Evolutionary conservation across 345 rosid genomes (phyloP).

Genomic region (Citrus sp.): DNA sequence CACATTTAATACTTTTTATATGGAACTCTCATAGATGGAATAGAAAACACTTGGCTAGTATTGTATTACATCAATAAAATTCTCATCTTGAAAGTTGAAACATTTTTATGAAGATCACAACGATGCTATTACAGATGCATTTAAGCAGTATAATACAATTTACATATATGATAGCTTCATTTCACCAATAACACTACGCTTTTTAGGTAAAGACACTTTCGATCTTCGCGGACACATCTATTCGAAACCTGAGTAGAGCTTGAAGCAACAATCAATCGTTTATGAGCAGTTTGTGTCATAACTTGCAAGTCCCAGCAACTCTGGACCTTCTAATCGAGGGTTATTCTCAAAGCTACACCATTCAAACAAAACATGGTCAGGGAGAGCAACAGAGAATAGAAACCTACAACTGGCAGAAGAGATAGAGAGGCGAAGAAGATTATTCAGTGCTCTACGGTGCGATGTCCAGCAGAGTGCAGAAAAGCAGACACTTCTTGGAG

Average conservation of each 20-base stretch:
- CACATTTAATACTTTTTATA: too few species aligned
- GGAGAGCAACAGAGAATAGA: background rate
- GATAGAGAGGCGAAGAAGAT: background rate
- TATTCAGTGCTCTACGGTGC: background rate
- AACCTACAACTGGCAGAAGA: background rate
- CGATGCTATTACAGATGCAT: constrained; percentile 9
- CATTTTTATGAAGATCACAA: constrained; percentile 19
- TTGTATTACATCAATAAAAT: constrained; percentile 16
- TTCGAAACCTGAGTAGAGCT: constrained; percentile 1
- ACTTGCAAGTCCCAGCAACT: constrained; percentile 82
- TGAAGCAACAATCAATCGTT: constrained; percentile 11
- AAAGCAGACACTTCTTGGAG: background rate
- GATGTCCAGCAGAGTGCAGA: background rate
- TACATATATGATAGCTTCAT: constrained; percentile 30
- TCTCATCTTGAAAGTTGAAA: constrained; percentile 11
- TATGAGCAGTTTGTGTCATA: constrained; percentile 85
- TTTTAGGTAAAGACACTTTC: constrained; percentile 20
- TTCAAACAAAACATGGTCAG: constrained; percentile 8
- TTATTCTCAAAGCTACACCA: constrained; percentile 79
- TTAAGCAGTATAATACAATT: constrained; percentile 16
- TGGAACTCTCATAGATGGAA: background rate
- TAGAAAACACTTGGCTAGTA: background rate
- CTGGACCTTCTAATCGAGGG: constrained; percentile 90
- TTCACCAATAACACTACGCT: constrained; percentile 23
- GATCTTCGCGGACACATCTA: constrained; percentile 13